Conservation (phyloP, 495 filamentous ascomycete species). For the Tuber umbilicatum region DNA sequence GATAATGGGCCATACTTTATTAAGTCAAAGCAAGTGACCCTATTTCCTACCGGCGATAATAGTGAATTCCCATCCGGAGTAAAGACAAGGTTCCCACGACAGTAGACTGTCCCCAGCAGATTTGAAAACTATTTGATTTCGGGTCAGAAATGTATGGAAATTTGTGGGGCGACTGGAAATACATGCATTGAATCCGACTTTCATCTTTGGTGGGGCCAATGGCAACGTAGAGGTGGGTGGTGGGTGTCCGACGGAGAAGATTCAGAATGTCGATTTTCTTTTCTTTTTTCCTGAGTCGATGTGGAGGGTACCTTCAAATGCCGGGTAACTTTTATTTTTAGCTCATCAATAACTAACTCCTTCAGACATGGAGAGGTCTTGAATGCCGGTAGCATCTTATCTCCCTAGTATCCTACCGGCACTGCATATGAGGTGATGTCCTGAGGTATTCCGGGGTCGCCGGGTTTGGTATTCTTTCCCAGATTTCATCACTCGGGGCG, state of each 20-base stretch:
- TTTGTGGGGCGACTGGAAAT: neutral
- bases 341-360: no score
- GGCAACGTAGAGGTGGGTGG: conserved; percentile 3
- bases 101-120: conserved; percentile 83
- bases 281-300: conserved; percentile 28
- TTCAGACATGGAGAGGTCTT: neutral
- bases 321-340: conserved; percentile 19
- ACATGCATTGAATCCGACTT: conserved; percentile 41
- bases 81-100: conserved; percentile 92
- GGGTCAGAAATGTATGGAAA: neutral
- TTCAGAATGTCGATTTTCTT: conserved; percentile 4
- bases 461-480: neutral
- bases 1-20: conserved; percentile 64
- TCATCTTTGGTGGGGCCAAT: conserved; percentile 28
- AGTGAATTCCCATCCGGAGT: conserved; percentile 93
- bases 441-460: neutral
- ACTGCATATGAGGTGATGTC: neutral
- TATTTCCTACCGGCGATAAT: conserved; percentile 94
- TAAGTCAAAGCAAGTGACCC: conserved; percentile 90
- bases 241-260: conserved; percentile 3
- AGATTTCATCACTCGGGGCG: neutral
- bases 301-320: conserved; percentile 6
- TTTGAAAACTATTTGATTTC: conserved; percentile 35
- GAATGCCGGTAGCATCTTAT: neutral
- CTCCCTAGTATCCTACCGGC: no score